These are phyloP conservation scores for Casuarina cunninghamiana DNA, from an alignment of 306 rosid genomes.

Conservation along the genomic window DNA sequence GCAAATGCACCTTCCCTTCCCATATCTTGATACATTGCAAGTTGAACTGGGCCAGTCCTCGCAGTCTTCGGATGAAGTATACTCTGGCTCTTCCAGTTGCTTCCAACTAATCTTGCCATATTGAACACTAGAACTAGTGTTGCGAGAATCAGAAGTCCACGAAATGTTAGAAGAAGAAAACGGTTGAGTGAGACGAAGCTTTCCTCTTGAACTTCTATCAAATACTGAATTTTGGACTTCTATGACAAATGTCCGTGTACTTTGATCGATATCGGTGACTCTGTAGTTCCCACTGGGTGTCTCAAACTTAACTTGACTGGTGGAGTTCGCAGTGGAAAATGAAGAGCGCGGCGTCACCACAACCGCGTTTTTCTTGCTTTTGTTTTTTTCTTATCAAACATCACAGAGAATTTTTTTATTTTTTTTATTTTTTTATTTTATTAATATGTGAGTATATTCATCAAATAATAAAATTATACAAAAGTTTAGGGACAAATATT, in stretches of 20 bases:
- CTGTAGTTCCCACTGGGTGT: neutral
- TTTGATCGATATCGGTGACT: conserved; percentile 16
- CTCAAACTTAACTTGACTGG: conserved; percentile 27
- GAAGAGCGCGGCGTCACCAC: conserved; percentile 47
- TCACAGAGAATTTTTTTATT: no score
- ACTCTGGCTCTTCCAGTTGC: conserved; percentile 28
- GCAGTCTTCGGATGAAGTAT: conserved; percentile 25
- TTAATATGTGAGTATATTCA: no score
- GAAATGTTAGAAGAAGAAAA: neutral
- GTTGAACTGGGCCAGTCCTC: conserved; percentile 33
- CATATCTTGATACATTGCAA: conserved; percentile 23
- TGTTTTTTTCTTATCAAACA: no score
- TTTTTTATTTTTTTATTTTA: no score
- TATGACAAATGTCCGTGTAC: conserved; percentile 9
- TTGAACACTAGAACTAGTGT: no score
- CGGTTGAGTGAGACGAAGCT: neutral
- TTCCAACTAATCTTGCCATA: conserved; percentile 36
- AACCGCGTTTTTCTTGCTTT: no score
- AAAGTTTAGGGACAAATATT: no score
- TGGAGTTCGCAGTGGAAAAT: conserved; percentile 25
- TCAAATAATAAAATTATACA: no score
- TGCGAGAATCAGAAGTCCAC: no score
- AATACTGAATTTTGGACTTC: neutral
- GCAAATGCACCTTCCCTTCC: conserved; percentile 38
- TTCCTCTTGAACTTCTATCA: neutral